Conservation (phyloP, 164 flowering plant species). For the Kalanchoe fedtschenkoi region DNA sequence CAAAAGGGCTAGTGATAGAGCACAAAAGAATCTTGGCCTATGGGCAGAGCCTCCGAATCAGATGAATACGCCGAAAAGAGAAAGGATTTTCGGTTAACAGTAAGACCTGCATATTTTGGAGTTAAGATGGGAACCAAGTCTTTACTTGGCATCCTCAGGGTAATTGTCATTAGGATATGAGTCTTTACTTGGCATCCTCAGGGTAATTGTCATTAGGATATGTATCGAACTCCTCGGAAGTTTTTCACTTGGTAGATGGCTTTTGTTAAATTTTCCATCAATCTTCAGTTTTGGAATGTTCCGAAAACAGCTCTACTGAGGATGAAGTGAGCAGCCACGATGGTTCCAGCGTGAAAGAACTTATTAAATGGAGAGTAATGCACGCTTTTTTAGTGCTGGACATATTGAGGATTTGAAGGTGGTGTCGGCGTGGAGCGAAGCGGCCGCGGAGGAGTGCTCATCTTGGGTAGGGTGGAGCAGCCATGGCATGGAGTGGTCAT, state of each 20-base stretch:
- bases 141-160: too few relatives aligned
- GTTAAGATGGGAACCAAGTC: conserved; percentile 67
- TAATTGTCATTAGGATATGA: too few relatives aligned
- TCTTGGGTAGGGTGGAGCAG: too few relatives aligned
- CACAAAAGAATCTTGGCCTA: conserved; percentile 57
- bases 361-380: too few relatives aligned
- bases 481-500: too few relatives aligned
- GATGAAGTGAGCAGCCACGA: conserved; percentile 71
- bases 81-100: conserved; percentile 54
- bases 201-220: conserved; percentile 36
- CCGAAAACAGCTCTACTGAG: conserved; percentile 71
- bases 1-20: conserved; percentile 55
- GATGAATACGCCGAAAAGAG: conserved; percentile 39
- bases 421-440: too few relatives aligned
- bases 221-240: conserved; percentile 48
- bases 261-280: conserved; percentile 70
- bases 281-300: conserved; percentile 76
- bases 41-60: conserved; percentile 64
- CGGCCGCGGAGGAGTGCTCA: too few relatives aligned
- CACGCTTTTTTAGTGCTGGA: too few relatives aligned
- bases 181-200: conserved; percentile 40
- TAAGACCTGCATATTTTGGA: conserved; percentile 86
- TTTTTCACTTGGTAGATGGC: conserved; percentile 56
- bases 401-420: too few relatives aligned
- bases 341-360: too few relatives aligned